phyloP scores from a whole-genome alignment of 2,329 filamentous ascomycete genomes.

The Colletotrichum sp. region DNA sequence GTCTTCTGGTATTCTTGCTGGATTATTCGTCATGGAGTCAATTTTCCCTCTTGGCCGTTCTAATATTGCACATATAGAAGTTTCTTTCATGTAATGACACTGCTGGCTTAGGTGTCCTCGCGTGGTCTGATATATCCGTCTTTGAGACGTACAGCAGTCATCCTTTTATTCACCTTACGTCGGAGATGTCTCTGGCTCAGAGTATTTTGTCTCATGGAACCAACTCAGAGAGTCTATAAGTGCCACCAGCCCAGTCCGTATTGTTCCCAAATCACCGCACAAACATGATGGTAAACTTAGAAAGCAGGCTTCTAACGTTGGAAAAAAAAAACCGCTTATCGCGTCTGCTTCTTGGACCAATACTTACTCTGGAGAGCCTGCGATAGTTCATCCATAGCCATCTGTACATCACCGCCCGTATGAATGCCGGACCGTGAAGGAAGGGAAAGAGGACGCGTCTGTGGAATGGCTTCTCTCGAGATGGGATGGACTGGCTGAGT shows the following conservation, averaged over 20 bases:
- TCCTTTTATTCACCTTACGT: too few species aligned
- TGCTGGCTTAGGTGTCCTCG: fast-evolving
- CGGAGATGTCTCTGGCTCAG: too few species aligned
- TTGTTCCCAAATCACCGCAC: too few species aligned
- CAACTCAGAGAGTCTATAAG: too few species aligned
- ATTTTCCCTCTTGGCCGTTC: not conserved
- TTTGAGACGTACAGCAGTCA: too few species aligned
- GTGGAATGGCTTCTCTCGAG: not conserved
- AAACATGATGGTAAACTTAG: too few species aligned
- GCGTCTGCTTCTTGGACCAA: fast-evolving
- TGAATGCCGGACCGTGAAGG: not conserved
- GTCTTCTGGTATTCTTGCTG: not conserved
- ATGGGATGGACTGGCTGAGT: not conserved
- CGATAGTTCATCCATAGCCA: not conserved
- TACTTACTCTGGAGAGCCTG: not conserved
- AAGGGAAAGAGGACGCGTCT: fast-evolving
- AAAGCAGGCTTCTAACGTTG: too few species aligned
- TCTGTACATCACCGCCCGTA: not conserved
- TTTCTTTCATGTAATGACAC: not conserved
- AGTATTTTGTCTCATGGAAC: too few species aligned
- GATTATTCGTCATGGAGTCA: not conserved
- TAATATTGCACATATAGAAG: not conserved
- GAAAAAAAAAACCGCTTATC: too few species aligned
- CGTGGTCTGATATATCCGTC: too few species aligned
- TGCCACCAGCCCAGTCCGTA: too few species aligned